Conservation (phyloP, 2,329 filamentous ascomycete genomes). For the Epicoccum sorghinum region DNA sequence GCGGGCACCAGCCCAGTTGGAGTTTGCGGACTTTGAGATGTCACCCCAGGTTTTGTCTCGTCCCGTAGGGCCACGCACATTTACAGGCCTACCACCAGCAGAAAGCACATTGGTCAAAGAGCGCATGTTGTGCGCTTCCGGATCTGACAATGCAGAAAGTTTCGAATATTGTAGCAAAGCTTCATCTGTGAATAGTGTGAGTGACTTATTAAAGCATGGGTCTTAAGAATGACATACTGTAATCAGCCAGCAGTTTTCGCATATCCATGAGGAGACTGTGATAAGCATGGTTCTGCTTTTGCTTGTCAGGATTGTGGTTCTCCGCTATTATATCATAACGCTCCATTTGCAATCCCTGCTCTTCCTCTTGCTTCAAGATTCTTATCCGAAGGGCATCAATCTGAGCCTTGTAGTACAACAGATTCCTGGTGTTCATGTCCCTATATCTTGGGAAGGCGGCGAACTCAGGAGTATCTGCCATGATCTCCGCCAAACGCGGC, state of each 20-base stretch:
- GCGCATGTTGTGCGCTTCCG: neutral
- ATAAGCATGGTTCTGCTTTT: too few species aligned
- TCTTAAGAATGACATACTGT: constrained; percentile 3
- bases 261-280: neutral
- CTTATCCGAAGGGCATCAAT: neutral
- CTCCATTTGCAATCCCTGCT: neutral
- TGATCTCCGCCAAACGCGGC: neutral
- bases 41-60: too few species aligned
- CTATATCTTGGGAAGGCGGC: constrained; percentile 4
- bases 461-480: neutral
- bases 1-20: neutral
- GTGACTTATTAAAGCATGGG: neutral
- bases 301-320: neutral
- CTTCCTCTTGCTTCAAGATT: neutral
- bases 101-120: neutral
- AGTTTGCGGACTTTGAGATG: too few species aligned
- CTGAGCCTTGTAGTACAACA: constrained; percentile 4
- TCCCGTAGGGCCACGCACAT: too few species aligned
- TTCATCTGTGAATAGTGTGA: neutral
- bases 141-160: constrained; percentile 1
- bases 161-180: neutral
- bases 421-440: neutral
- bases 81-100: too few species aligned
- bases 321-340: neutral
- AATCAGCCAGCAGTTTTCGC: neutral